Evolutionary conservation across 345 rosid species (phyloP), one percentile per base, ranked within the genome.

Genomic region (Raphanus raphanistrum): DNA sequence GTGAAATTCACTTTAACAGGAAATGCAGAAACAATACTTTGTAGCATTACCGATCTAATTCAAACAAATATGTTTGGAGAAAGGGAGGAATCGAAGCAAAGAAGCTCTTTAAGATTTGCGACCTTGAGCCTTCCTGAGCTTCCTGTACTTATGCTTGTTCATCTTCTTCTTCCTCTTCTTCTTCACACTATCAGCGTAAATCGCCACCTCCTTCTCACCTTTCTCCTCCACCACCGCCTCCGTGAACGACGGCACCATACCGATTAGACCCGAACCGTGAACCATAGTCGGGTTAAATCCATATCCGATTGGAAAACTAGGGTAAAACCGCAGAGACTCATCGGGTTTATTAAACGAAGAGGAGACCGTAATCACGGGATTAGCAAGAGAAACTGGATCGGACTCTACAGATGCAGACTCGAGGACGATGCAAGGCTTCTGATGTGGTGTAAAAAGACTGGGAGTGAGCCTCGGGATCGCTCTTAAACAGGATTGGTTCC

Each of bases 161-260:
- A 90, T 94, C 92, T 92, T 94, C 88, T 84, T 92, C 96, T 94
- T 92, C 88, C 98, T 85, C 89, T 92, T 94, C 89, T 94, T 94
- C 90, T 94, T 92, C 81, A 89, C 92, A 61, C 94, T 90, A 63
- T 92, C 94, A 0, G 94, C 92, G 87, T 94, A 81, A 68, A 89
- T 2, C 57, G 77, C 72, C 0, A 38, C 6, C 64, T 36, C 70
- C 54, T 73, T 48, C 62, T 62, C 76, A 17, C 54, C 78, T 3
- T 60, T 48, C 35, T 77, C 81, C 31, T 75, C 57, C 57, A 50
- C 25, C 25, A 52, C 84, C 31, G 12, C 45, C 5, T 52, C 58
- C 8, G 7, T 48, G 17, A 67, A 59, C 48, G 67, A 59, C 48
- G 67, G 45, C 48, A 50, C 70, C 38, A 50, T 57, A 2, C 33